A percentile compares a stretch with the other conserved stretches of the same genome.
Conservation (phyloP, 2,329 filamentous ascomycete species). For the Verticillium alfalfae region DNA sequence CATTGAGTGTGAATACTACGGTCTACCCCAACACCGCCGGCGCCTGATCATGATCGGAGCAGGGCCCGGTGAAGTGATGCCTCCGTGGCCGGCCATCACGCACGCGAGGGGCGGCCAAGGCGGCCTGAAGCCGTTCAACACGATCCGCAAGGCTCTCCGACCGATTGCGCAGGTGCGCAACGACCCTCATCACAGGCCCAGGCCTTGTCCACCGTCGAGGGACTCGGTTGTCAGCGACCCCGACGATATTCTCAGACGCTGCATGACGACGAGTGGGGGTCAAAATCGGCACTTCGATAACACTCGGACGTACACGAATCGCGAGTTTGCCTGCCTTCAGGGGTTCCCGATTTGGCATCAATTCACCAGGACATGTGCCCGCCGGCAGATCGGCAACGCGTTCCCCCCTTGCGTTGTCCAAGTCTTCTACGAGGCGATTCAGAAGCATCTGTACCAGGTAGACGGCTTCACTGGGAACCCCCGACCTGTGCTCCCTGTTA, state of each 20-base stretch:
- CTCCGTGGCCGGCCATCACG: slow-evolving; percentile 57
- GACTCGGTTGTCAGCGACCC: slow-evolving; percentile 25
- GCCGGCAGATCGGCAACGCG: slow-evolving; percentile 72
- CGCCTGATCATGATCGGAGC: slow-evolving; percentile 53
- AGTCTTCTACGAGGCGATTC: slow-evolving; percentile 42
- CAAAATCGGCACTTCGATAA: slow-evolving; percentile 63
- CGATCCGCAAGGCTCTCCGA: slow-evolving; percentile 36
- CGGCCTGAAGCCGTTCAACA: slow-evolving; percentile 30
- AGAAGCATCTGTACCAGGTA: slow-evolving; percentile 35
- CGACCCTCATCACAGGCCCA: slow-evolving; percentile 1
- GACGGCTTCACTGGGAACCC: slow-evolving; percentile 23
- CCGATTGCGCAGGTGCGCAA: slow-evolving; percentile 23
- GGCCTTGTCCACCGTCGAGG: slow-evolving; percentile 8
- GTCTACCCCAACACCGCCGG: slow-evolving; percentile 41
- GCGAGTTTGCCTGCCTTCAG: slow-evolving; percentile 65
- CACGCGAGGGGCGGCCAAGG: slow-evolving; percentile 38
- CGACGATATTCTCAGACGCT: slow-evolving; percentile 41
- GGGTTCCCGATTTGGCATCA: slow-evolving; percentile 59
- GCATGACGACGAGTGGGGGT: slow-evolving; percentile 61
- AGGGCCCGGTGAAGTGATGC: slow-evolving; percentile 65
- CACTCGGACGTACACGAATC: slow-evolving; percentile 53
- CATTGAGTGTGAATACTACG: slow-evolving; percentile 45
- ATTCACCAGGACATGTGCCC: slow-evolving; percentile 45
- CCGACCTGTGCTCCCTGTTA: neutral
- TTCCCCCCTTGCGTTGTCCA: slow-evolving; percentile 59